These are phyloP conservation scores for Spinacia oleracea DNA, from an alignment of 179 eudicot species.

Conservation along the genomic window DNA sequence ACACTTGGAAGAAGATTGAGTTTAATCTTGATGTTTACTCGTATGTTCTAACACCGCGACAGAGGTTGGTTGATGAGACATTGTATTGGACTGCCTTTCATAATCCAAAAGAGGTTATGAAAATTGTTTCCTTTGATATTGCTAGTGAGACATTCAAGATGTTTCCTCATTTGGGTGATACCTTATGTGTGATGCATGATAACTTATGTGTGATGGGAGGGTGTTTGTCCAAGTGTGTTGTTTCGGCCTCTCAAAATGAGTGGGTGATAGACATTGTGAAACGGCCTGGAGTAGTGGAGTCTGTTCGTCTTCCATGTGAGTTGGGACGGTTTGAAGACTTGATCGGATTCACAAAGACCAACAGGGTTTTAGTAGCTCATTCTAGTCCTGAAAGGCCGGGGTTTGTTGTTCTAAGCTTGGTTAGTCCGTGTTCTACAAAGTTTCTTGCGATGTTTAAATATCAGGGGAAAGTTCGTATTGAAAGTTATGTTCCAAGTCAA, in stretches of 20 bases:
- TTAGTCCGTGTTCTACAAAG: neutral
- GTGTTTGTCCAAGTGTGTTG: neutral
- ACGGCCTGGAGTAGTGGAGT: neutral
- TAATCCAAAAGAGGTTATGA: neutral
- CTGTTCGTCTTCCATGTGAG: neutral
- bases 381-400: neutral
- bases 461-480: neutral
- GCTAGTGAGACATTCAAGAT: slow-evolving; percentile 2
- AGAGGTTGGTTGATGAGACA: slow-evolving; percentile 15
- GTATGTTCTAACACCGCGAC: neutral
- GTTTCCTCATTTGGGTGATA: slow-evolving; percentile 3
- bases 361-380: neutral
- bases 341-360: neutral
- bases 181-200: no score
- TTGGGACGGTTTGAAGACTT: neutral
- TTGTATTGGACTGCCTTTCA: slow-evolving; percentile 12
- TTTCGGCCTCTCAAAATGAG: neutral
- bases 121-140: slow-evolving; percentile 19
- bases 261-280: neutral
- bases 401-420: neutral
- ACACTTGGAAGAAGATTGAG: slow-evolving; percentile 10
- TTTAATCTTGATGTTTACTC: neutral
- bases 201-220: slow-evolving; percentile 3
- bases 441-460: neutral
- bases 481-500: neutral